Evolutionary conservation across 495 filamentous ascomycete genomes (phyloP).

Genomic region (Penicillium herquei): DNA sequence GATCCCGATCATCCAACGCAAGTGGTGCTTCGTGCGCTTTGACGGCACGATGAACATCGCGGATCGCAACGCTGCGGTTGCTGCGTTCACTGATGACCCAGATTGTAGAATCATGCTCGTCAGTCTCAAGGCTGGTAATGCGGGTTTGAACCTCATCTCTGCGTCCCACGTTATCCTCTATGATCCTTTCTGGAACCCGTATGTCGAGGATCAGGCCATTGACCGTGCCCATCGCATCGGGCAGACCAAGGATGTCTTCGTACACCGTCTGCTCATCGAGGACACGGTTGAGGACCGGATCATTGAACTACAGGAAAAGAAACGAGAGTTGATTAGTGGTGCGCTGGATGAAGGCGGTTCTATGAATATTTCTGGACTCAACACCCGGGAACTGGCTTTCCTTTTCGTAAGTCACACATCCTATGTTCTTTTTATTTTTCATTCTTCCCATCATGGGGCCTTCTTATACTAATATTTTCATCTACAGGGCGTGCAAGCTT

Average conservation of each 20-base stretch:
- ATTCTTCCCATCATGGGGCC: background rate
- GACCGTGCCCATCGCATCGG: constrained; percentile 92
- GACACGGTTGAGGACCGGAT: constrained; percentile 91
- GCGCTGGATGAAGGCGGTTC: constrained; percentile 80
- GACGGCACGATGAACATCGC: constrained; percentile 77
- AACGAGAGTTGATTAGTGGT: constrained; percentile 71
- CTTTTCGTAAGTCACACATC: constrained; percentile 58
- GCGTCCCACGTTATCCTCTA: constrained; percentile 87
- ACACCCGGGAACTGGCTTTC: constrained; percentile 62
- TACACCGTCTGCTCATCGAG: constrained; percentile 76
- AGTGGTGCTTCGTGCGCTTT: constrained; percentile 71
- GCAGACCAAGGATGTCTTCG: constrained; percentile 69
- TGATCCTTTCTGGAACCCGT: constrained; percentile 97
- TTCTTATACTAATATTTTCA: background rate
- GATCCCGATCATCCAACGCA: constrained; percentile 68
- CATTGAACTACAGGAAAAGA: constrained; percentile 77
- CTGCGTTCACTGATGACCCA: constrained; percentile 66
- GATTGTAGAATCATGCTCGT: constrained; percentile 77
- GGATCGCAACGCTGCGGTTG: constrained; percentile 68
- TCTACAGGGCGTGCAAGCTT: background rate
- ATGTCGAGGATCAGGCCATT: constrained; percentile 90
- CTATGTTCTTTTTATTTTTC: background rate
- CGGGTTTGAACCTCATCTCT: constrained; percentile 84
- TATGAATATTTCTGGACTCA: constrained; percentile 61
- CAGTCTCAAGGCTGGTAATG: constrained; percentile 87